Percentiles rank a stretch among this genome's conserved stretches.
phyloP scores from a whole-genome alignment of 768 basidiomycete genomes.

The Hygrocybe coccinea region DNA sequence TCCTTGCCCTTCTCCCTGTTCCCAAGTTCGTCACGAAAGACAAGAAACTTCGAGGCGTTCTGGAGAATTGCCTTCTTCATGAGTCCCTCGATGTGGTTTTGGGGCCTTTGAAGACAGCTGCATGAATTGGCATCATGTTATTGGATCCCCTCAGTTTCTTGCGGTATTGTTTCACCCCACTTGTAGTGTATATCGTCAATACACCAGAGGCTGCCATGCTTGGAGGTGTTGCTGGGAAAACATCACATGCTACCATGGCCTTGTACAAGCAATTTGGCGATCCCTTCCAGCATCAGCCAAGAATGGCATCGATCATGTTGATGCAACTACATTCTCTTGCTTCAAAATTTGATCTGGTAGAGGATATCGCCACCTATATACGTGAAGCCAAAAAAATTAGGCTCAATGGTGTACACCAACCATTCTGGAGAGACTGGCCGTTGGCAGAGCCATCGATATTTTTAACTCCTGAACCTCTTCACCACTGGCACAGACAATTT shows the following conservation, averaged over 20 bases:
- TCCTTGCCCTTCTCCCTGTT: conserved; percentile 29
- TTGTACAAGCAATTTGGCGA: conserved; percentile 29
- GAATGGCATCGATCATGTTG: conserved; percentile 21
- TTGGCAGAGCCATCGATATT: conserved; percentile 31
- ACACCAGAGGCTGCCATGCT: conserved; percentile 29
- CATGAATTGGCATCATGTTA: conserved; percentile 24
- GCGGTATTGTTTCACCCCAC: conserved; percentile 23
- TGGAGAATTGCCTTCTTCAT: conserved; percentile 28
- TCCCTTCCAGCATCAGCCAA: conserved; percentile 20
- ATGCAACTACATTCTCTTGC: conserved; percentile 11
- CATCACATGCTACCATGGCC: conserved; percentile 31
- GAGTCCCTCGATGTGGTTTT: conserved; percentile 26
- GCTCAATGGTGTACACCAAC: conserved; percentile 31
- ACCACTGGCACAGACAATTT: conserved; percentile 34
- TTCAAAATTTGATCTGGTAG: conserved; percentile 13
- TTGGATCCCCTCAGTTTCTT: conserved; percentile 23
- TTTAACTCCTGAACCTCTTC: conserved; percentile 35
- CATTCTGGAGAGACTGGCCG: conserved; percentile 37
- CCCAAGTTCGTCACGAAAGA: conserved; percentile 24
- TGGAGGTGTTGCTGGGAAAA: conserved; percentile 26
- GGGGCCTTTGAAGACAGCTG: conserved; percentile 27
- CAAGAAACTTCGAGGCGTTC: conserved; percentile 20
- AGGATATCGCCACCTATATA: conserved; percentile 23
- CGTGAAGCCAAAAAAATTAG: conserved; percentile 17
- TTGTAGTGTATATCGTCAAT: conserved; percentile 30